phyloP scores from a whole-genome alignment of 208 protist genomes.

The Acanthamoeba royreba region DNA sequence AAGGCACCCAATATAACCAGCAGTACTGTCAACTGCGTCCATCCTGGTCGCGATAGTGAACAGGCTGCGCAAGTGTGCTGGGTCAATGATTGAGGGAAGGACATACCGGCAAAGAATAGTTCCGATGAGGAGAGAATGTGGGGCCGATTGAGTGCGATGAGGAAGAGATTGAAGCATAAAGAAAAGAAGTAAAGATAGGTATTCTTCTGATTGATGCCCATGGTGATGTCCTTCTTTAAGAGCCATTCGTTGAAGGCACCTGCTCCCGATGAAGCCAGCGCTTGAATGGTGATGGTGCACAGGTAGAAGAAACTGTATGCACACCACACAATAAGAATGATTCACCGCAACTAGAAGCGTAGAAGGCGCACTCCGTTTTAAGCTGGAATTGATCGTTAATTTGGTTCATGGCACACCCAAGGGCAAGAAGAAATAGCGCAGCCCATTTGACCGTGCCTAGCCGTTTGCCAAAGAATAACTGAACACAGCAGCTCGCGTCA shows the following conservation, averaged over 20 bases:
- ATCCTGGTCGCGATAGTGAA: too few relatives aligned
- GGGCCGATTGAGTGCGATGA: background rate
- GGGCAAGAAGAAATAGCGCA: background rate
- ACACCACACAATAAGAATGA: background rate
- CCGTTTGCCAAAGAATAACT: background rate
- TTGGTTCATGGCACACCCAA: background rate
- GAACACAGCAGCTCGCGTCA: background rate
- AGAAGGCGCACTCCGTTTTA: background rate
- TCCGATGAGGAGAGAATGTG: background rate
- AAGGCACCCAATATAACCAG: background rate
- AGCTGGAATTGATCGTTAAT: background rate
- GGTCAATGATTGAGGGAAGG: background rate
- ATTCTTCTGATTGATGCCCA: conserved; percentile 33
- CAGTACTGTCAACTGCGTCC: background rate
- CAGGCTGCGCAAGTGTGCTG: too few relatives aligned
- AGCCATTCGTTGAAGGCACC: conserved; percentile 19
- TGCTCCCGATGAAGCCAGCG: background rate
- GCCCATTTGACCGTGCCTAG: background rate
- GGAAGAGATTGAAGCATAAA: background rate
- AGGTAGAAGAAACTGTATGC: background rate
- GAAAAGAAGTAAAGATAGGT: conserved; percentile 31
- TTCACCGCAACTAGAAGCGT: too few relatives aligned
- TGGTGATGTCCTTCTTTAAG: conserved; percentile 31
- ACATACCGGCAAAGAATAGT: background rate
- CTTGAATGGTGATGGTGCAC: conserved; percentile 10